Conservation (phyloP, 768 basidiomycete species). For the Boletus reticuloceps region DNA sequence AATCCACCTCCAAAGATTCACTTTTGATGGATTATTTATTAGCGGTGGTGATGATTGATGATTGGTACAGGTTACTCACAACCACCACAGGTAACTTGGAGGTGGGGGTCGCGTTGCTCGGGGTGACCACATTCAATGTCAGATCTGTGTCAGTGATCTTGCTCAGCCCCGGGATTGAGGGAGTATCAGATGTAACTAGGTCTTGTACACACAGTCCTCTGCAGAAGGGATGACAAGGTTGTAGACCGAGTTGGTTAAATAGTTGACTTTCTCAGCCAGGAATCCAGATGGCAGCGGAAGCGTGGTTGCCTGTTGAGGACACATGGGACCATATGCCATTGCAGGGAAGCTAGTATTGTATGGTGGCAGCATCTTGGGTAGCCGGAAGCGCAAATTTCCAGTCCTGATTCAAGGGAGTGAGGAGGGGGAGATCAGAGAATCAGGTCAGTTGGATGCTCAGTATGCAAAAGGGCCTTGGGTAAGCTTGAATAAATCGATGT, state of each 20-base stretch:
- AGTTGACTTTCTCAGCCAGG: constrained; percentile 14
- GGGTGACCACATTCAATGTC: constrained; percentile 51
- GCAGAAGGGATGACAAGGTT: constrained; percentile 30
- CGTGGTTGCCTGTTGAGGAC: constrained; percentile 3
- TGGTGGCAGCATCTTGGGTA: constrained; percentile 3
- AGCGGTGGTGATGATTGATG: neutral
- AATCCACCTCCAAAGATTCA: constrained; percentile 39
- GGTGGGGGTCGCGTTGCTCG: constrained; percentile 35
- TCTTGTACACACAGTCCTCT: constrained; percentile 45
- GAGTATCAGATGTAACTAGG: too few relatives aligned
- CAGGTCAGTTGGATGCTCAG: too few relatives aligned
- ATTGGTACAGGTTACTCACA: constrained; percentile 32
- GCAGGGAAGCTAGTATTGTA: constrained; percentile 8
- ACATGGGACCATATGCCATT: constrained; percentile 4
- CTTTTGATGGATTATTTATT: constrained; percentile 4
- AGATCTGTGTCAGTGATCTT: constrained; percentile 33
- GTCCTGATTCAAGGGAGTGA: constrained; percentile 16
- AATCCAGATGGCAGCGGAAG: constrained; percentile 14
- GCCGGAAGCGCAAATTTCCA: constrained; percentile 35
- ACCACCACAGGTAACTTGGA: constrained; percentile 53
- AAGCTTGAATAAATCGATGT: constrained; percentile 4
- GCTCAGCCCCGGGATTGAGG: neutral
- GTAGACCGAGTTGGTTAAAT: constrained; percentile 29
- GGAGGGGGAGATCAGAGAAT: too few relatives aligned
- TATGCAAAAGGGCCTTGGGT: too few relatives aligned